Conservation (phyloP, 768 basidiomycete species). For the Kwoniella pini region DNA sequence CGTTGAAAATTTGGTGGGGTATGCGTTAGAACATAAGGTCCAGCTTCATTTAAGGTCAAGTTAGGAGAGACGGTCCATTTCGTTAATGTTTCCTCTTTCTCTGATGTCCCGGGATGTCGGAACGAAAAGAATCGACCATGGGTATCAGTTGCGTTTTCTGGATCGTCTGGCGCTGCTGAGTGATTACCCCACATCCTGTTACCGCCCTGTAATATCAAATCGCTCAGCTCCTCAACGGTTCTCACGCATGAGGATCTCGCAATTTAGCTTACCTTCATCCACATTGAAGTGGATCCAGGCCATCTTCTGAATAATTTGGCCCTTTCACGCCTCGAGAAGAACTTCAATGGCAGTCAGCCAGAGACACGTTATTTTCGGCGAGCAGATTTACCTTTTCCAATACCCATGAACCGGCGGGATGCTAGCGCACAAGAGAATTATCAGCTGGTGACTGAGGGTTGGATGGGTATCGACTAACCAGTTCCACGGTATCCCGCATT, state of each 20-base stretch:
- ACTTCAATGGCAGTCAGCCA: constrained; percentile 62
- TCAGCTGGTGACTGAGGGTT: no score
- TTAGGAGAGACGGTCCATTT: constrained; percentile 47
- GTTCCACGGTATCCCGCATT: constrained; percentile 76
- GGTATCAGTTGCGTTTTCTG: constrained; percentile 58
- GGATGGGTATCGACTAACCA: constrained; percentile 54
- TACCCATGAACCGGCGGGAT: constrained; percentile 54
- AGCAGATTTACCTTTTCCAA: constrained; percentile 51
- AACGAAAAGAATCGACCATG: constrained; percentile 86
- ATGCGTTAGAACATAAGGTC: constrained; percentile 61
- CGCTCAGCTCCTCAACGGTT: no score
- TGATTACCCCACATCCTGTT: constrained; percentile 51
- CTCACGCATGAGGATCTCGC: no score
- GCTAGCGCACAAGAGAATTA: no score
- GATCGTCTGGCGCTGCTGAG: constrained; percentile 63
- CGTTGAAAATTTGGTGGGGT: constrained; percentile 65
- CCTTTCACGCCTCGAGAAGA: constrained; percentile 87
- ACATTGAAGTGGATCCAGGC: constrained; percentile 91
- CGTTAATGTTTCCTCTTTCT: constrained; percentile 31
- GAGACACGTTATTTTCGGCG: not conserved
- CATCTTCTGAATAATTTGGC: constrained; percentile 88
- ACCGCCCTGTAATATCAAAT: no score
- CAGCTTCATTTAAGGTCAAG: constrained; percentile 63
- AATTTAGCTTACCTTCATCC: constrained; percentile 75
- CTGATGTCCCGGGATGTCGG: constrained; percentile 55